phyloP scores from a whole-genome alignment of 306 rosid genomes.

The Cyclanthera cordifolia region DNA sequence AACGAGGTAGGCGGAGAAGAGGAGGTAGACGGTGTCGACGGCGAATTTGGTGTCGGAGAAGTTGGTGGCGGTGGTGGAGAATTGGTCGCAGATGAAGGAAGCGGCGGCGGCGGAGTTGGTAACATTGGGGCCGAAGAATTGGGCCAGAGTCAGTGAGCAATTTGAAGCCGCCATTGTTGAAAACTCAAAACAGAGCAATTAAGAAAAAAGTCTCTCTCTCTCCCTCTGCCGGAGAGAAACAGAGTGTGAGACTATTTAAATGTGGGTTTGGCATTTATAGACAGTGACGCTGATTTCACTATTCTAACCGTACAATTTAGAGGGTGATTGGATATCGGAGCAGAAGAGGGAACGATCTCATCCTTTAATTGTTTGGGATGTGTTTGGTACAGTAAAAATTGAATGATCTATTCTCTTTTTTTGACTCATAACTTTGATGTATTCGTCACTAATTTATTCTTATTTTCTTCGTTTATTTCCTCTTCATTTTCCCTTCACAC shows the following conservation, averaged over 20 bases:
- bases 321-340: no score
- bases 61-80: not conserved
- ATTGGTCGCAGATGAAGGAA: constrained; percentile 11
- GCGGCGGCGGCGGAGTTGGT: constrained; percentile 10
- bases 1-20: constrained; percentile 16
- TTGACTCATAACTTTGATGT: no score
- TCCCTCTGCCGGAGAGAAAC: not conserved
- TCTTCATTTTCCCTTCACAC: no score
- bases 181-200: not conserved
- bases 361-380: no score
- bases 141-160: not conserved
- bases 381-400: no score
- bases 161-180: constrained; percentile 14
- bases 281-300: not conserved
- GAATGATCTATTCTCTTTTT: no score
- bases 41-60: constrained; percentile 12
- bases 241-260: not conserved
- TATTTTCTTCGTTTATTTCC: no score
- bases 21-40: constrained; percentile 13
- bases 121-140: constrained; percentile 7
- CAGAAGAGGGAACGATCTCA: no score
- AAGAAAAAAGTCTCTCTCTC: not conserved
- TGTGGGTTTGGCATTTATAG: not conserved
- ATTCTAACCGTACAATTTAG: no score
- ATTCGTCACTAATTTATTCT: no score